Base-by-base conservation (phyloP, 2,329 filamentous ascomycete genomes). In the Xylariaceae sp. region DNA sequence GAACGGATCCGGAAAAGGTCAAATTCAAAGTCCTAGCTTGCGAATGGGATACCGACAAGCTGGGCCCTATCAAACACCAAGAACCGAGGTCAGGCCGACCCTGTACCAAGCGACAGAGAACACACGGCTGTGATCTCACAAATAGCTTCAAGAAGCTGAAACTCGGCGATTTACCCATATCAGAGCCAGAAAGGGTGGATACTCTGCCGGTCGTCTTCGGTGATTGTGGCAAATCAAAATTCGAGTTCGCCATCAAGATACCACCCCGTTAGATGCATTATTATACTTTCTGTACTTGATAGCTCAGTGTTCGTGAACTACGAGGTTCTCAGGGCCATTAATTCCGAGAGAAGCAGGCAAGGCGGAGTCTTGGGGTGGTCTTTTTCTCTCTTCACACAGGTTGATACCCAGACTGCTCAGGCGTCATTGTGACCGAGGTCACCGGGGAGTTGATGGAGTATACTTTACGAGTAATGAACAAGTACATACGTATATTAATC, bases 1-100 rank as follows among this genome's bases (percentile, higher is more conserved):
- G 75, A 40, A 54, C 57, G 9, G 55, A 61, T 18, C 76, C 77
- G 1, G 67, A 70, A 19, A 61, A 62, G 6, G 77, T 79, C 46
- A 63, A 71, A 14, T 79, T 79, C 56, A 70, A 73, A 21, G 65
- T 79, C 3, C 47, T 79, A 40, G 74, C 71, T 1, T 79, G 75
- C 57, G 73, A 79, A 59, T 78, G 74, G 75, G 65, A 68, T 29
- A 26, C 52, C 1, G 60, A 62, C 47, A 58, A 62, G 43, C 41
- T 63, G 9, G 43, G 57, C 20, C 54, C 61, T 2, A 20, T 40
- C 26, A 63, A 64, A 46, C 61, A 37, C 18, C 54, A 50, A 43
- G 60, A 47, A 46, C 19, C 20, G 14, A 54, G 50, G 19, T 21
- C 50, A 21, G 42, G 42, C 14, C 50, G 52, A 9, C 44, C 32